Evolutionary conservation across 2,329 filamentous ascomycete genomes (phyloP).

Genomic region (Magnaporthiopsis incrustans): DNA sequence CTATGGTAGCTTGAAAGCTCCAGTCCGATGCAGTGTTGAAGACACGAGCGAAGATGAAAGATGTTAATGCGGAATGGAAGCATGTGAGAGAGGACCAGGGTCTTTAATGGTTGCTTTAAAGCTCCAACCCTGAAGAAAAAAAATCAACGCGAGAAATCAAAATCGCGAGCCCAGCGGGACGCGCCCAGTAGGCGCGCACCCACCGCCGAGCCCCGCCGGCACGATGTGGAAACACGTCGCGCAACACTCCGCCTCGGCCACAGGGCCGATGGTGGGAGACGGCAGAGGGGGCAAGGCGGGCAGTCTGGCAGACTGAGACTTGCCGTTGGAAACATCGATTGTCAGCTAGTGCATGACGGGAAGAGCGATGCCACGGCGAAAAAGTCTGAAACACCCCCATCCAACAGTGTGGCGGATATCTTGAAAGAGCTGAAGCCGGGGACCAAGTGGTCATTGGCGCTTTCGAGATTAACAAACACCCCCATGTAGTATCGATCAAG

Average conservation of each 20-base stretch:
- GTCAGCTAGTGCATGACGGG: neutral
- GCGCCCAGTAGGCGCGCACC: neutral
- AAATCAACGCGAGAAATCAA: neutral
- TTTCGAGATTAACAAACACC: neutral
- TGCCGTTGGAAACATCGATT: neutral
- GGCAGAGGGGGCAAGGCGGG: neutral
- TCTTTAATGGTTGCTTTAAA: slow-evolving; percentile 42
- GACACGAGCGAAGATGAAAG: slow-evolving; percentile 9
- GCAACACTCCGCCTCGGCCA: neutral
- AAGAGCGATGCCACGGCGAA: neutral
- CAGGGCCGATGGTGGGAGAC: neutral
- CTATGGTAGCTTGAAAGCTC: slow-evolving; percentile 60
- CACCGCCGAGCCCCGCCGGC: neutral
- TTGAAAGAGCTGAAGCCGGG: neutral
- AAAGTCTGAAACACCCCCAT: neutral
- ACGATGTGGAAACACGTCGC: neutral
- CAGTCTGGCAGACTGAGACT: neutral
- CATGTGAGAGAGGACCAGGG: slow-evolving; percentile 25
- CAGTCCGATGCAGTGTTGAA: slow-evolving; percentile 34
- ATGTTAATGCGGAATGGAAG: slow-evolving; percentile 19
- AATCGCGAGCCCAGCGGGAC: neutral
- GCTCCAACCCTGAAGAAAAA: slow-evolving; percentile 32
- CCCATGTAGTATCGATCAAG: neutral
- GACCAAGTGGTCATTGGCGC: slow-evolving; percentile 8
- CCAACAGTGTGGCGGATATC: neutral